These are phyloP conservation scores for Penicillium desertorum DNA, from an alignment of 495 filamentous ascomycete genomes.

Conservation along the genomic window DNA sequence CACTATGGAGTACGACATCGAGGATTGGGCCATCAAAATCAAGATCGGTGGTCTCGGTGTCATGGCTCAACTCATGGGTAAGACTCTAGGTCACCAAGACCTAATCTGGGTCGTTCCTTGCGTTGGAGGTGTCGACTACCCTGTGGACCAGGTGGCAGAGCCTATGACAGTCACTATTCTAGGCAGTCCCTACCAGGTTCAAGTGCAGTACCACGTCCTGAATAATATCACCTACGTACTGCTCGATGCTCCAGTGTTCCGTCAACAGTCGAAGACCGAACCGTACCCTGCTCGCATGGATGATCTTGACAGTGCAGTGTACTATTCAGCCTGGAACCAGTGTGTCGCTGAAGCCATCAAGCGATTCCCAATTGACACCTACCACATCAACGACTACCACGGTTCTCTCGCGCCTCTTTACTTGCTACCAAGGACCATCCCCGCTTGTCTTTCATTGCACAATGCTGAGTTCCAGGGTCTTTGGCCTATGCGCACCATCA, in stretches of 20 bases:
- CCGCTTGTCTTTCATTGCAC: slow-evolving; percentile 52
- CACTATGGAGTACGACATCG: slow-evolving; percentile 74
- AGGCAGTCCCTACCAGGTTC: slow-evolving; percentile 60
- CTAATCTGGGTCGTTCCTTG: slow-evolving; percentile 73
- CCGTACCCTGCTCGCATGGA: slow-evolving; percentile 74
- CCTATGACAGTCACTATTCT: slow-evolving; percentile 64
- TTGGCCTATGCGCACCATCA: slow-evolving; percentile 72
- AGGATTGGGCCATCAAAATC: slow-evolving; percentile 71
- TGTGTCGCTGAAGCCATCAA: slow-evolving; percentile 65
- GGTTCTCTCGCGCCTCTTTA: slow-evolving; percentile 71
- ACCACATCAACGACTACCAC: slow-evolving; percentile 83
- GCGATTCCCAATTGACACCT: slow-evolving; percentile 65
- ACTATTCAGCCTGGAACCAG: slow-evolving; percentile 73
- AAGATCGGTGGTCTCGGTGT: slow-evolving; percentile 74
- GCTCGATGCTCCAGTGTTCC: slow-evolving; percentile 69
- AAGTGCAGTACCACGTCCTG: slow-evolving; percentile 63
- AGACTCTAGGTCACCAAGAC: slow-evolving; percentile 64
- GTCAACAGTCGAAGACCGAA: slow-evolving; percentile 65
- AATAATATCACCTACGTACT: slow-evolving; percentile 74
- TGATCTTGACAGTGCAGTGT: slow-evolving; percentile 67
- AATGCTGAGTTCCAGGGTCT: slow-evolving; percentile 75
- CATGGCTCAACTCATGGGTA: slow-evolving; percentile 69
- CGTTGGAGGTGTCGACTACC: slow-evolving; percentile 67
- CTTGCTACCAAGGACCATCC: slow-evolving; percentile 59
- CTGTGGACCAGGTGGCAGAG: slow-evolving; percentile 57